Evolutionary conservation across 2,329 filamentous ascomycete genomes (phyloP).

Genomic region (Nemania sp.): DNA sequence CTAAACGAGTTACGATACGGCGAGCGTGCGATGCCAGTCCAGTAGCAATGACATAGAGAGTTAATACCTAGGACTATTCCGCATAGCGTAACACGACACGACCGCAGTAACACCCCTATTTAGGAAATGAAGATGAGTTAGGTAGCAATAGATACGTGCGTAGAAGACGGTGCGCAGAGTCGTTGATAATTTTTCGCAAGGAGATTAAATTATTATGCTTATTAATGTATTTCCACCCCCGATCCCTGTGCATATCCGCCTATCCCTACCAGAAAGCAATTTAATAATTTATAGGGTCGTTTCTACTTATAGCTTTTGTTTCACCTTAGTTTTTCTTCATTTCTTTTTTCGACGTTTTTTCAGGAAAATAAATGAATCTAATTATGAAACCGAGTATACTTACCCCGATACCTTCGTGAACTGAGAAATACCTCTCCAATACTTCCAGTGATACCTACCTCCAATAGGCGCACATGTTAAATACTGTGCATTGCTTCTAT

Average conservation of each 20-base stretch:
- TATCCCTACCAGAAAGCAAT: too few species aligned
- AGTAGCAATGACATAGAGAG: too few species aligned
- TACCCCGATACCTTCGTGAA: neutral
- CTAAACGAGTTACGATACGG: neutral
- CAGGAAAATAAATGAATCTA: neutral
- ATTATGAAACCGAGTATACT: neutral
- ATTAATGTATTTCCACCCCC: neutral
- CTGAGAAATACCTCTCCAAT: neutral
- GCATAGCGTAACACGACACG: neutral
- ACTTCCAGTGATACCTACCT: neutral
- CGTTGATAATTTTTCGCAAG: neutral
- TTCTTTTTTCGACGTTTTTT: neutral
- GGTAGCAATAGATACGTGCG: too few species aligned
- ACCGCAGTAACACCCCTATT: neutral
- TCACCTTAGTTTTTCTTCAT: neutral
- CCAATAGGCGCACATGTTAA: neutral
- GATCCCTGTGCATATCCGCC: neutral
- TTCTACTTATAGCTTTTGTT: neutral
- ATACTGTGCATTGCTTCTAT: neutral
- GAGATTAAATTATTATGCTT: neutral
- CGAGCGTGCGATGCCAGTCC: neutral
- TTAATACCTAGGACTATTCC: too few species aligned
- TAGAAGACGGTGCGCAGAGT: neutral
- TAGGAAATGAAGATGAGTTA: neutral
- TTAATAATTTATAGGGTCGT: neutral